Conservation (phyloP, 495 filamentous ascomycete species). For the Barbatosphaeria neglecta region DNA sequence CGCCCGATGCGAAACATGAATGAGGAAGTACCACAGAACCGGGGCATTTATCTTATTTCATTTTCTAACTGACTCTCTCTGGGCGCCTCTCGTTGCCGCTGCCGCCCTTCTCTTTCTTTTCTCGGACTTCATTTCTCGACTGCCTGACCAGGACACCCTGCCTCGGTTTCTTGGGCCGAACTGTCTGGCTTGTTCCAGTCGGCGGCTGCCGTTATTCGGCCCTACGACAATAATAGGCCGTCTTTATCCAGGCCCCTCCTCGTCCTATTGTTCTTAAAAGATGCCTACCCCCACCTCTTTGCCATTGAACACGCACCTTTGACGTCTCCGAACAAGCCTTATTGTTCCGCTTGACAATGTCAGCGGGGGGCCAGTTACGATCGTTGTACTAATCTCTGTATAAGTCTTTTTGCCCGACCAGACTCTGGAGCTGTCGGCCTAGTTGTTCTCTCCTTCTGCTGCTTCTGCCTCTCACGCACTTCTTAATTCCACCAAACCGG, state of each 20-base stretch:
- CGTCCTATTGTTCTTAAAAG: not conserved
- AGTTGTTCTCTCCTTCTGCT: not conserved
- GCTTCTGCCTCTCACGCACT: not conserved
- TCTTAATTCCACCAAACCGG: not conserved
- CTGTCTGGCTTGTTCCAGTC: not conserved
- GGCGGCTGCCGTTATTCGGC: not conserved
- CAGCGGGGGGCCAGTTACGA: not conserved
- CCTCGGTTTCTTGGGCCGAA: not conserved
- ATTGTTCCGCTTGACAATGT: not conserved
- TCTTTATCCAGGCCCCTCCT: not conserved
- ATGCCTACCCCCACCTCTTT: not conserved
- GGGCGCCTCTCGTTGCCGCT: too few relatives aligned
- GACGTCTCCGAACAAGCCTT: not conserved
- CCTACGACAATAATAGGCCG: not conserved
- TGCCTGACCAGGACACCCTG: too few relatives aligned
- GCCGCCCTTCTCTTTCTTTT: constrained; percentile 3
- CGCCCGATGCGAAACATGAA: constrained; percentile 19
- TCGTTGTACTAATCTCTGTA: not conserved
- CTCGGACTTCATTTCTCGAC: too few relatives aligned
- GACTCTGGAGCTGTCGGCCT: not conserved
- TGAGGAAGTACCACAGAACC: constrained; percentile 7
- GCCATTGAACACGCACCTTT: not conserved
- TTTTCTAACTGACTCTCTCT: constrained; percentile 5
- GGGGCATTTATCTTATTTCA: constrained; percentile 6
- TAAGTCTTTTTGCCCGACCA: not conserved